Percentiles rank a stretch among this genome's conserved stretches.
Evolutionary conservation across 768 basidiomycete species (phyloP).

Genomic region (Pisolithus microcarpus): DNA sequence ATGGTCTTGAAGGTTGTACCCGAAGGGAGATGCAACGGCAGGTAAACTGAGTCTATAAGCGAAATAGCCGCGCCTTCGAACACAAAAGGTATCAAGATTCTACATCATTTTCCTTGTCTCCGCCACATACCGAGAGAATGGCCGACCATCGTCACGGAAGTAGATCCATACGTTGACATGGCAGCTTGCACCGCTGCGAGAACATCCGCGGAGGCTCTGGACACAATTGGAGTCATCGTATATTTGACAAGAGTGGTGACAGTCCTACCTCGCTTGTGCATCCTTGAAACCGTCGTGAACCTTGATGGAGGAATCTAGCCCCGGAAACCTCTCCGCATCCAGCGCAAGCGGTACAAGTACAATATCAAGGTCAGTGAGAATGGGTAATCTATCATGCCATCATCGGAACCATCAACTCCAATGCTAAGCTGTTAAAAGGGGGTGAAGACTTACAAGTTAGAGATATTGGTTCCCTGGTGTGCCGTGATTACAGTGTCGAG

Average conservation of each 20-base stretch:
- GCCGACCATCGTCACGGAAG: constrained; percentile 37
- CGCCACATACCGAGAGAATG: constrained; percentile 32
- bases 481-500: constrained; percentile 30
- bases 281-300: constrained; percentile 42
- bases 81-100: neutral
- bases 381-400: constrained; percentile 20
- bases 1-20: constrained; percentile 27
- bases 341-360: constrained; percentile 21
- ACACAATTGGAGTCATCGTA: neutral
- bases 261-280: constrained; percentile 38
- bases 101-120: neutral
- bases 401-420: neutral
- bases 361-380: constrained; percentile 39
- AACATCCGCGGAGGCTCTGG: constrained; percentile 35
- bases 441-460: constrained; percentile 17
- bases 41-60: constrained; percentile 35
- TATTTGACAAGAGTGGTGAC: neutral
- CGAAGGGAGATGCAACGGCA: constrained; percentile 31
- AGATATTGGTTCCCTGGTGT: constrained; percentile 31
- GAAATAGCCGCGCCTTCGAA: constrained; percentile 30
- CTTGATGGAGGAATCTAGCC: constrained; percentile 33
- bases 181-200: constrained; percentile 39
- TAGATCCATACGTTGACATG: constrained; percentile 29
- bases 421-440: neutral
- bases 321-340: constrained; percentile 42